These are phyloP conservation scores for Pseudocercospora musae DNA, from an alignment of 2,329 filamentous ascomycete species.

Conservation along the genomic window DNA sequence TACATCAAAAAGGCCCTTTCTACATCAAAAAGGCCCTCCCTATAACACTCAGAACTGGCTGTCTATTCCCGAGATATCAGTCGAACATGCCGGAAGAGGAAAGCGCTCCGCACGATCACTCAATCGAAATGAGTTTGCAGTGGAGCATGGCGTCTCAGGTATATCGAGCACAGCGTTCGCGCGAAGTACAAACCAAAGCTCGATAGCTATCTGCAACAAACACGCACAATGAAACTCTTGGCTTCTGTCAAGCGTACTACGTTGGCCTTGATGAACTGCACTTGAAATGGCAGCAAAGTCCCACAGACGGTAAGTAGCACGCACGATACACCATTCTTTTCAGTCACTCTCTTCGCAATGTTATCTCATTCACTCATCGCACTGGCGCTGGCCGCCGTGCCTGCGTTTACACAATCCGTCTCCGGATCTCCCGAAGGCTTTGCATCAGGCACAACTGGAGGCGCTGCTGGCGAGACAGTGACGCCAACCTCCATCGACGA, in stretches of 20 bases:
- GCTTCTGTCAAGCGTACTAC: background rate
- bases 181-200: background rate
- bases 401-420: conserved; percentile 13
- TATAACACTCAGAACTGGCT: too few species aligned
- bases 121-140: background rate
- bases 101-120: background rate
- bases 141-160: background rate
- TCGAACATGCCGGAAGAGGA: background rate
- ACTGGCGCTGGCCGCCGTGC: conserved; percentile 56
- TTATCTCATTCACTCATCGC: conserved; percentile 30
- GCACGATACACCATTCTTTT: background rate
- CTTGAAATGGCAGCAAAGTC: background rate
- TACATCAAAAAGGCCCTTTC: too few species aligned
- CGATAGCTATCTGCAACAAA: background rate
- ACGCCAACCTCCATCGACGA: conserved; percentile 44
- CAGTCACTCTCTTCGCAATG: conserved; percentile 2
- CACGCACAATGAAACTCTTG: background rate
- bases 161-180: background rate
- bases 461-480: conserved; percentile 49
- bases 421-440: conserved; percentile 48
- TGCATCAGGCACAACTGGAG: conserved; percentile 57
- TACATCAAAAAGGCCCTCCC: too few species aligned
- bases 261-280: background rate
- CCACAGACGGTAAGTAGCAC: background rate
- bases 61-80: background rate